Conservation (phyloP, 106 monocot genomes). For the Phalaenopsis aphrodite region DNA sequence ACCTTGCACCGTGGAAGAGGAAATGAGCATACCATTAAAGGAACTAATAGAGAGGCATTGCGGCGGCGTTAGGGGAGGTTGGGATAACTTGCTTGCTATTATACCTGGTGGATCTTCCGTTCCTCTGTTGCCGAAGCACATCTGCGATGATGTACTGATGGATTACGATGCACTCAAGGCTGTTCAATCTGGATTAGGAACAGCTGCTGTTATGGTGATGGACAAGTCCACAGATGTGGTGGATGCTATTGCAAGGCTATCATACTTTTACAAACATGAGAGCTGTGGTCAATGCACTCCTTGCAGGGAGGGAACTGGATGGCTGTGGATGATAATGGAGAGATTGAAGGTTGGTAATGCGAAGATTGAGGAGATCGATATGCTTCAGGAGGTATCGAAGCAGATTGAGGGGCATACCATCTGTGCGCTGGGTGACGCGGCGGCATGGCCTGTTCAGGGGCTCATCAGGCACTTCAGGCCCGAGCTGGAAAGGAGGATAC, state of each 20-base stretch:
- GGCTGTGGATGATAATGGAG: constrained; percentile 83
- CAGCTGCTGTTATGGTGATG: constrained; percentile 76
- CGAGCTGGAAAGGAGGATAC: constrained; percentile 26
- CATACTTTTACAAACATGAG: constrained; percentile 80
- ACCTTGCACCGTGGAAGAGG: constrained; percentile 77
- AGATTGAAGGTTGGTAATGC: constrained; percentile 73
- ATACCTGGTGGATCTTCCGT: constrained; percentile 70
- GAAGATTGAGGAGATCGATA: constrained; percentile 45
- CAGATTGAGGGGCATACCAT: constrained; percentile 58
- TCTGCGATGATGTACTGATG: constrained; percentile 69
- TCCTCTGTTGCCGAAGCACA: constrained; percentile 56
- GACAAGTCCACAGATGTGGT: constrained; percentile 74
- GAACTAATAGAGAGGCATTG: constrained; percentile 47
- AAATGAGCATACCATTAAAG: constrained; percentile 75
- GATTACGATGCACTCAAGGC: constrained; percentile 67
- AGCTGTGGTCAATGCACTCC: constrained; percentile 82
- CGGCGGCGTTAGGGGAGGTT: constrained; percentile 65
- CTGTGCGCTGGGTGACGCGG: constrained; percentile 69
- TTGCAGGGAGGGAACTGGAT: constrained; percentile 74
- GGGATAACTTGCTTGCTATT: constrained; percentile 63
- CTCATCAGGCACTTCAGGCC: constrained; percentile 63
- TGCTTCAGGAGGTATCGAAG: constrained; percentile 52
- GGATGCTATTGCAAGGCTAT: constrained; percentile 65
- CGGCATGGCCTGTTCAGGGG: constrained; percentile 78
- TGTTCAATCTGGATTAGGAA: constrained; percentile 63